These are phyloP conservation scores for Entomortierella parvispora DNA, from an alignment of 192 early-diverging fungal genomes.

Conservation along the genomic window DNA sequence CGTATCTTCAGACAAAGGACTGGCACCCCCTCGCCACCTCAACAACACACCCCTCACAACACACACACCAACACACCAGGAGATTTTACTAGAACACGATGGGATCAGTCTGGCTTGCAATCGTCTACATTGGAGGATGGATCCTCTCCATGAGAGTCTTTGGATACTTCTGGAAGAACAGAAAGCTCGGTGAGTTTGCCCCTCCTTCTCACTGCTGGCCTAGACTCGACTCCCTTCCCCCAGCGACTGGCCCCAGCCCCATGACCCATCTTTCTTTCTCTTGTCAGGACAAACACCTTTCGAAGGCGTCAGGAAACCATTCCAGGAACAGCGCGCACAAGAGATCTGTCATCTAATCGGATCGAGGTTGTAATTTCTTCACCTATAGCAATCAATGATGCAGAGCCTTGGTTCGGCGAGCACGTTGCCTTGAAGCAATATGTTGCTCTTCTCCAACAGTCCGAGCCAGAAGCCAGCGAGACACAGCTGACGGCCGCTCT, in stretches of 20 bases:
- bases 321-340: not conserved
- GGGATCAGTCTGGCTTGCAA: conserved; percentile 53
- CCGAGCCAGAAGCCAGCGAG: conserved; percentile 68
- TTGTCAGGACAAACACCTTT: not conserved
- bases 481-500: conserved; percentile 78
- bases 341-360: not conserved
- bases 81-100: conserved; percentile 5
- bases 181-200: conserved; percentile 41
- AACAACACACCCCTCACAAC: not conserved
- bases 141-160: conserved; percentile 54
- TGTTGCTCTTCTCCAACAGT: conserved; percentile 69
- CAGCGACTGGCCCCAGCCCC: no score
- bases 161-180: conserved; percentile 55
- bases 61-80: not conserved
- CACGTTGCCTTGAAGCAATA: conserved; percentile 77
- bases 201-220: not conserved
- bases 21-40: not conserved
- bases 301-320: not conserved
- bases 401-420: conserved; percentile 77
- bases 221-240: not conserved
- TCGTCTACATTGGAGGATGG: conserved; percentile 54
- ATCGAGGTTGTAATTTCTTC: not conserved
- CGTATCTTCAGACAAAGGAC: not conserved
- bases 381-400: conserved; percentile 41
- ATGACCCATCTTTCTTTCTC: not conserved